Evolutionary conservation across 768 basidiomycete species (phyloP).

Genomic region (Rhizopogon roseolus): DNA sequence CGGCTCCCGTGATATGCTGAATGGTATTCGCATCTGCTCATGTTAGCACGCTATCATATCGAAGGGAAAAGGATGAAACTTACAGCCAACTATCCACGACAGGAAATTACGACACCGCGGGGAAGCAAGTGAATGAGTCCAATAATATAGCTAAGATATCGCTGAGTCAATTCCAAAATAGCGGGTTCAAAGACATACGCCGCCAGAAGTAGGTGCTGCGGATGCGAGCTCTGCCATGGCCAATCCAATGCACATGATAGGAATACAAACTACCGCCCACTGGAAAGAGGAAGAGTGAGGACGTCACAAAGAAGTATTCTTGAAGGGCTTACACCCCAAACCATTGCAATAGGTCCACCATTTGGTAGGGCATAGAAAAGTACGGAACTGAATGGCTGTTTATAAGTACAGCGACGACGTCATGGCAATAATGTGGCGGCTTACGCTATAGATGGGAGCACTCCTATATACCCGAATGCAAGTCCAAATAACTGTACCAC

Average conservation of each 20-base stretch:
- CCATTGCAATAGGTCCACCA: conserved; percentile 5
- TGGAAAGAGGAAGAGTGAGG: conserved; percentile 18
- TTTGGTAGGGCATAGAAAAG: conserved; percentile 6
- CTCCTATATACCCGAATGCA: conserved; percentile 25
- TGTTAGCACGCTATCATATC: not conserved
- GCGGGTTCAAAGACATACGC: conserved; percentile 31
- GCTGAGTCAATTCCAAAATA: not conserved
- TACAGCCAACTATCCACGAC: conserved; percentile 51
- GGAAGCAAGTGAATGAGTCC: conserved; percentile 43
- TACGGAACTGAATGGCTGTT: not conserved
- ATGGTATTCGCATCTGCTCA: conserved; percentile 43
- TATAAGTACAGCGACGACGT: no score
- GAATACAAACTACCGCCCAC: conserved; percentile 64
- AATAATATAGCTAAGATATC: conserved; percentile 39
- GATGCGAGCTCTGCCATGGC: conserved; percentile 69
- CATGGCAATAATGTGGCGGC: not conserved
- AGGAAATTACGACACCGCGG: conserved; percentile 41
- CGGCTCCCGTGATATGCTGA: conserved; percentile 38
- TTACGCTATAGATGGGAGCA: conserved; percentile 18
- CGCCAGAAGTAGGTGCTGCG: conserved; percentile 69
- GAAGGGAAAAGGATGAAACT: conserved; percentile 11
- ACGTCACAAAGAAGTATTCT: not conserved
- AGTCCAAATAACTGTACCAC: conserved; percentile 23
- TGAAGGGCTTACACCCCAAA: conserved; percentile 5
- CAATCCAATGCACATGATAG: conserved; percentile 59